A percentile compares a stretch with the other conserved stretches of the same genome.
Conservation (phyloP, 2,329 filamentous ascomycete species). For the Metarhizium brunneum region DNA sequence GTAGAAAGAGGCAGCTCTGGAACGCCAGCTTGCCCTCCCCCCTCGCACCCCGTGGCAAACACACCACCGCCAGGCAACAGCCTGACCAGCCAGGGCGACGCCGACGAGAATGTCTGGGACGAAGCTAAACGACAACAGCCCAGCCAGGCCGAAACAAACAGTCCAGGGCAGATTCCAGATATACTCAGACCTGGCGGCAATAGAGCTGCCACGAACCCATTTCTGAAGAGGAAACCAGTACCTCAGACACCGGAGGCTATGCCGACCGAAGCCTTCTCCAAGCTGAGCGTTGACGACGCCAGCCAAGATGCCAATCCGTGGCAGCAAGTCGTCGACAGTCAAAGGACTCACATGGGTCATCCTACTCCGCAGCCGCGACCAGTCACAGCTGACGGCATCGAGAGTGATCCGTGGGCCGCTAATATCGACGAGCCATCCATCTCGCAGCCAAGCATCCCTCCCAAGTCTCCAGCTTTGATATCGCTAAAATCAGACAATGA, state of each 20-base stretch:
- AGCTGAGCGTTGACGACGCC: constrained; percentile 31
- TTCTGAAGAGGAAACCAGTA: constrained; percentile 35
- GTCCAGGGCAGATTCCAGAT: constrained; percentile 18
- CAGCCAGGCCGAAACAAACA: neutral
- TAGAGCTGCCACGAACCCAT: constrained; percentile 41
- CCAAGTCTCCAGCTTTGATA: constrained; percentile 23
- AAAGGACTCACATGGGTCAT: constrained; percentile 7
- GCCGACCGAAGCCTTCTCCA: constrained; percentile 28
- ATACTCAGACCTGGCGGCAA: constrained; percentile 23
- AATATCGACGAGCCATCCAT: constrained; percentile 19
- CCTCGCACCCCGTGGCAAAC: too few relatives aligned
- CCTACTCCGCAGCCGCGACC: constrained; percentile 8
- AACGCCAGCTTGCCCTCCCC: too few relatives aligned
- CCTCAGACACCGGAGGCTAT: constrained; percentile 9
- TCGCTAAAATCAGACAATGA: constrained; percentile 29
- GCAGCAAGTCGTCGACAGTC: constrained; percentile 18
- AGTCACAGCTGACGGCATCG: constrained; percentile 15
- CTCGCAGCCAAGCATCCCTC: constrained; percentile 10
- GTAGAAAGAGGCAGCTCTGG: neutral
- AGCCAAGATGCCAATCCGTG: constrained; percentile 27
- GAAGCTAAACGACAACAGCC: constrained; percentile 14
- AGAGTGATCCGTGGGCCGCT: constrained; percentile 17
- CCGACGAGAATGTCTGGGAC: constrained; percentile 22
- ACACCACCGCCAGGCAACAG: constrained; percentile 15
- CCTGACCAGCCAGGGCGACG: constrained; percentile 8